Conservation (phyloP, 371 early-diverging fungal species). For the Conidiobolus incongruus region DNA sequence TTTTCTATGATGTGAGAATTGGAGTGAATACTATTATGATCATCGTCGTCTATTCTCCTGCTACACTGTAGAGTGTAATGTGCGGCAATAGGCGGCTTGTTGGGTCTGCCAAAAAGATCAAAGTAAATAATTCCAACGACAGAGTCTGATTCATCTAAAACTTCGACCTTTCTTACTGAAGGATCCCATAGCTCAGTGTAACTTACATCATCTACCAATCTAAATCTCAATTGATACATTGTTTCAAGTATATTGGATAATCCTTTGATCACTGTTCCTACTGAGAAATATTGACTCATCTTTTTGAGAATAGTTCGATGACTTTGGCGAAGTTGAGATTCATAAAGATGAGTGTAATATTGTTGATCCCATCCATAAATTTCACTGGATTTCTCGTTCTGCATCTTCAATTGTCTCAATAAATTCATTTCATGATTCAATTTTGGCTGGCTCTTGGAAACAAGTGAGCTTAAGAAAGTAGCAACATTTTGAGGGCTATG, state of each 20-base stretch:
- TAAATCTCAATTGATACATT: slow-evolving; percentile 67
- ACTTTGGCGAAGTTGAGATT: slow-evolving; percentile 11
- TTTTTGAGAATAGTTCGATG: slow-evolving; percentile 9
- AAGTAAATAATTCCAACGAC: slow-evolving; percentile 77
- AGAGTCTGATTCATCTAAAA: slow-evolving; percentile 48
- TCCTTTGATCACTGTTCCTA: slow-evolving; percentile 72
- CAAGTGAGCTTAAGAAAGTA: slow-evolving; percentile 49
- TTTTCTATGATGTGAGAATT: slow-evolving; percentile 9
- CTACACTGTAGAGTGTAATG: slow-evolving; percentile 90
- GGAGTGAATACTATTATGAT: slow-evolving; percentile 16
- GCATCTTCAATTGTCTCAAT: slow-evolving; percentile 18
- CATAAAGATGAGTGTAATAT: slow-evolving; percentile 27
- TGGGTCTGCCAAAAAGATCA: slow-evolving; percentile 53
- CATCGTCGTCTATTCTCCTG: slow-evolving; percentile 51
- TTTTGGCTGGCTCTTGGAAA: slow-evolving; percentile 22
- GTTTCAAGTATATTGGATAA: slow-evolving; percentile 54
- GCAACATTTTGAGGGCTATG: slow-evolving; percentile 38
- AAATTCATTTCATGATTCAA: slow-evolving; percentile 21
- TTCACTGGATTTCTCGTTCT: slow-evolving; percentile 9
- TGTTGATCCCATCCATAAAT: slow-evolving; percentile 66
- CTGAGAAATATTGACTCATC: slow-evolving; percentile 43
- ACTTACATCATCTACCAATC: slow-evolving; percentile 23
- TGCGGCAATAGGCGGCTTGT: slow-evolving; percentile 68
- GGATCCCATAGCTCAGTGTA: slow-evolving; percentile 72
- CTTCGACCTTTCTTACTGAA: slow-evolving; percentile 69